Evolutionary conservation across 2,329 filamentous ascomycete species (phyloP).

Genomic region (Pseudocercospora eumusae): DNA sequence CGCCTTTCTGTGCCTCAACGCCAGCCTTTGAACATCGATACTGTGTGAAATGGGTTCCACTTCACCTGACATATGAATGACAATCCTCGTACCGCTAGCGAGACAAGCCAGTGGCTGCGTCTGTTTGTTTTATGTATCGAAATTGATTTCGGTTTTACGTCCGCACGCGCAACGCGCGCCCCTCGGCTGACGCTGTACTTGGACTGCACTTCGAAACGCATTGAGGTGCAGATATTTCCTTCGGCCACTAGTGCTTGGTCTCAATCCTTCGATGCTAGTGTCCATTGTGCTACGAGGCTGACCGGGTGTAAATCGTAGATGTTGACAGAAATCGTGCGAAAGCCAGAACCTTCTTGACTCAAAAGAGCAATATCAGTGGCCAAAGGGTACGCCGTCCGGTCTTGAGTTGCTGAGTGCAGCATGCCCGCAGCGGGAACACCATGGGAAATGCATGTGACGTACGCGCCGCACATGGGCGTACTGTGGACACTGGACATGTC

Average conservation of each 20-base stretch:
- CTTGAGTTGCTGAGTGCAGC: conserved; percentile 9
- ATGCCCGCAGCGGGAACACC: conserved; percentile 7
- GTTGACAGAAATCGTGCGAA: conserved; percentile 2
- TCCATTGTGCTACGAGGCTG: conserved; percentile 9
- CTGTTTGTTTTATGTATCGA: not conserved
- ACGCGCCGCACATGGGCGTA: conserved; percentile 7
- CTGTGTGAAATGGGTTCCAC: not conserved
- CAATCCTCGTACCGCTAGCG: not conserved
- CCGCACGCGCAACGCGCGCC: not conserved
- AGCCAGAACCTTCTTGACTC: conserved; percentile 10
- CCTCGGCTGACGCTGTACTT: conserved; percentile 5
- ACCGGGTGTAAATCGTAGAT: conserved; percentile 5
- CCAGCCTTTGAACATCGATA: conserved; percentile 9
- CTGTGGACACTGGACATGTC: conserved; percentile 8
- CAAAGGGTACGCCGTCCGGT: not conserved
- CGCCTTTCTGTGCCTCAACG: conserved; percentile 1
- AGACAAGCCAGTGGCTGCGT: conserved; percentile 1
- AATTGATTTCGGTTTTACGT: not conserved
- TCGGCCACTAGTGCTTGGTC: conserved; percentile 5
- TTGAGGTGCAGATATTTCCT: conserved; percentile 4
- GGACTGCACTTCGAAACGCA: conserved; percentile 8
- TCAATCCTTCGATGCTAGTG: not conserved
- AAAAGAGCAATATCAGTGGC: conserved; percentile 6
- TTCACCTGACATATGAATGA: conserved; percentile 1
- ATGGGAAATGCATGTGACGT: conserved; percentile 7